A percentile compares a stretch with the other conserved stretches of the same genome.
These are phyloP conservation scores for Debaryomyces singareniensis DNA, from an alignment of 1,139 yeast species.

Conservation along the genomic window DNA sequence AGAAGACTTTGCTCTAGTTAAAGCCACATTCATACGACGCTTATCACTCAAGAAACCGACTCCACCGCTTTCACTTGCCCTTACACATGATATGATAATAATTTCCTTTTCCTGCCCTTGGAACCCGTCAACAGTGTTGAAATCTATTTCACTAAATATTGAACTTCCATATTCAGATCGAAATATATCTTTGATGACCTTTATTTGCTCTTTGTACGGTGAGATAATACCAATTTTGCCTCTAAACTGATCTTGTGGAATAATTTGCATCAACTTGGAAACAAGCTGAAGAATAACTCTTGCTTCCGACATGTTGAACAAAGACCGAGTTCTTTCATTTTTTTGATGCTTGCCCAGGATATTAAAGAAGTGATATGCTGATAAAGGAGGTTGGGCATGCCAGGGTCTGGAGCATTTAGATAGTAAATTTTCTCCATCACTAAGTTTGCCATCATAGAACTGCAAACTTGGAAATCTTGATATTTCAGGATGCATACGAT, in stretches of 20 bases:
- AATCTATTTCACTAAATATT: slow-evolving; percentile 66
- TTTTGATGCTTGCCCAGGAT: slow-evolving; percentile 60
- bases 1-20: slow-evolving; percentile 89
- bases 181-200: slow-evolving; percentile 52
- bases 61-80: slow-evolving; percentile 63
- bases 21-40: slow-evolving; percentile 92
- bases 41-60: slow-evolving; percentile 88
- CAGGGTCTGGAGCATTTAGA: slow-evolving; percentile 59
- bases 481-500: slow-evolving; percentile 95
- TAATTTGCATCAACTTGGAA: slow-evolving; percentile 43
- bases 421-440: slow-evolving; percentile 72
- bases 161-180: slow-evolving; percentile 52
- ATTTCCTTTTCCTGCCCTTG: slow-evolving; percentile 98
- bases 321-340: slow-evolving; percentile 59
- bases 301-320: slow-evolving; percentile 67
- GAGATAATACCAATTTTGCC: slow-evolving; percentile 88
- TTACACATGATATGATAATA: slow-evolving; percentile 88
- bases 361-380: slow-evolving; percentile 79
- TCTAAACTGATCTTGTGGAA: slow-evolving; percentile 48
- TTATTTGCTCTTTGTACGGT: slow-evolving; percentile 87
- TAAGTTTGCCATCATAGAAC: slow-evolving; percentile 67
- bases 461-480: slow-evolving; percentile 80
- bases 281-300: slow-evolving; percentile 66
- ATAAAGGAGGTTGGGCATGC: slow-evolving; percentile 53
- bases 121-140: slow-evolving; percentile 95